Base-by-base conservation (phyloP, 352 stramenopile species). In the Phytophthora palmivora region DNA sequence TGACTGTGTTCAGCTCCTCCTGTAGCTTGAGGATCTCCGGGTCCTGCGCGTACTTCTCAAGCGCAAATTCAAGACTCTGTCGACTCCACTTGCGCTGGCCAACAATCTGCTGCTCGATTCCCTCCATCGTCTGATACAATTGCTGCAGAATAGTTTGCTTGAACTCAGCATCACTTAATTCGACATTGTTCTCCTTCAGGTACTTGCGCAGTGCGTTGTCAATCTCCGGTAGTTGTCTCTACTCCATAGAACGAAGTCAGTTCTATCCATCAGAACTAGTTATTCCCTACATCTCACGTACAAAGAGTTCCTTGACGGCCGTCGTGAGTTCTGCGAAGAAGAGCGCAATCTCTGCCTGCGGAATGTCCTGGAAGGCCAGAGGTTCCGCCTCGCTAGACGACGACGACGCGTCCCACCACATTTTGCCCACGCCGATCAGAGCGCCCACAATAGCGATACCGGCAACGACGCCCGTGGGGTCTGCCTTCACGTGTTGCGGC, bases 401-500 rank as follows among this genome's bases (percentile, higher is more conserved):
- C 16, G 79, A 72, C 16, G 84, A 94, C 16, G 84, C 84, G 57
- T 92, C 82, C 83, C 83, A 94, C 81, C 84, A 93, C 82, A 95
- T 95, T 55, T 95, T 94, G 3, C 81, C 87, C 0, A 95, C 83
- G 12, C 84, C 83, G 4, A 91, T 53, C 15, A 92, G 58, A 10
- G 83, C 84, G 10, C 84, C 75, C 9, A 91, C 74, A 19, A 91
- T 69, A 8, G 87, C 87, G 21, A 95, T 79, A 30, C 81, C 78
- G 5, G 79, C 81, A 16, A 94, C 75, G 36, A 94, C 66, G 22
- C 74, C 79, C 18, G 84, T 89, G 34, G 84, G 74, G 42, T 93
- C 84, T 41, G 72, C 75, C 7, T 69, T 58, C 9, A 75, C 49
- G 61, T 87, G 67, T 32, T 65, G 54, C 14, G 70, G 64, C 26